Conservation (phyloP, 495 filamentous ascomycete species). For the Emericellopsis terricola region DNA sequence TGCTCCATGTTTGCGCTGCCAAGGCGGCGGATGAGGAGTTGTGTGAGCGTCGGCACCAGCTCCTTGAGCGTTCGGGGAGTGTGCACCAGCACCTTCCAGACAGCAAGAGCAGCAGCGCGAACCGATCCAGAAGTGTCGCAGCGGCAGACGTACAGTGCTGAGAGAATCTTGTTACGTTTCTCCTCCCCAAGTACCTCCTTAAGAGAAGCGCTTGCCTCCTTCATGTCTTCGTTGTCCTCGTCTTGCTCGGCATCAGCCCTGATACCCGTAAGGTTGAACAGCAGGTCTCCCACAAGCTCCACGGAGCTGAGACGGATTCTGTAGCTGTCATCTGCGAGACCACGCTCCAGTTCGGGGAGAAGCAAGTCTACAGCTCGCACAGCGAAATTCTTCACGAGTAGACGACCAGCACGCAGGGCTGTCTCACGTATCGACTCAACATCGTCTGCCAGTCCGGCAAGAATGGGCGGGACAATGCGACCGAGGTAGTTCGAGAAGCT, state of each 20-base stretch:
- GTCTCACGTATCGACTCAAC: constrained; percentile 90
- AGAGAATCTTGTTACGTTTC: constrained; percentile 86
- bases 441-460: constrained; percentile 88
- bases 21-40: constrained; percentile 83
- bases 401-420: constrained; percentile 74
- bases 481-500: constrained; percentile 92
- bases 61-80: constrained; percentile 88
- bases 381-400: constrained; percentile 96
- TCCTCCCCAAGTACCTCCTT: constrained; percentile 89
- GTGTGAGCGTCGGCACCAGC: constrained; percentile 80
- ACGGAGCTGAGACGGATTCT: constrained; percentile 95
- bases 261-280: constrained; percentile 96
- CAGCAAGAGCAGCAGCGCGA: constrained; percentile 71
- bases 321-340: constrained; percentile 86
- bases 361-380: constrained; percentile 85
- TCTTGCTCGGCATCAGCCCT: constrained; percentile 59
- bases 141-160: constrained; percentile 89
- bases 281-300: constrained; percentile 85
- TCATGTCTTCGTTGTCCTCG: constrained; percentile 50
- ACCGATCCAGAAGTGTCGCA: constrained; percentile 92
- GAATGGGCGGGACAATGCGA: constrained; percentile 90
- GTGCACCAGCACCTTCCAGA: constrained; percentile 94
- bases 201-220: constrained; percentile 76
- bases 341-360: constrained; percentile 85
- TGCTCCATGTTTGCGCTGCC: constrained; percentile 96